Evolutionary conservation across 106 monocot genomes (phyloP), one percentile per base, ranked within the genome.

Genomic region (Acorus gramineus): DNA sequence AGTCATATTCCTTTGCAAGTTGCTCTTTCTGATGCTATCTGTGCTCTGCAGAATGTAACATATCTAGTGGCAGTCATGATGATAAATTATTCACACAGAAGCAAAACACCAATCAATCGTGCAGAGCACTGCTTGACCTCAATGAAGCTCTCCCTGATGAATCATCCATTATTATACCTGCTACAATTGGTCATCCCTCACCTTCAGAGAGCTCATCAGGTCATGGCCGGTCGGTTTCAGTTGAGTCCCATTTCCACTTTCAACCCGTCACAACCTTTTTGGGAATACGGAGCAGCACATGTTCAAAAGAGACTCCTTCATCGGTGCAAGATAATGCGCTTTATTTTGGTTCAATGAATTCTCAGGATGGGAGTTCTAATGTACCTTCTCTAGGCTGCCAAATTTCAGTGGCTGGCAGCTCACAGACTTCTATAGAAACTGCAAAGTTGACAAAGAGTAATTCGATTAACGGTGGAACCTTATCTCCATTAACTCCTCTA

Each of bases 131-230:
- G 12, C 73, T 91, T 69, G 91, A 84, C 69, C 86, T 91, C 12
- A 91, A 91, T 56, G 64, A 69, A 13, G 47, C 80, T 74, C 73
- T 77, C 54, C 73, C 74, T 65, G 81, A 81, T 65, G 79, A 79
- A 52, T 50, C 60, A 10, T 45, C 66, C 11, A 43, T 46, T 63
- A 42, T 14, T 66, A 55, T 61, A 1, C 52, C 49, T 14, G 63
- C 57, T 53, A 8, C 14, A 6, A 8, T 56, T 12, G 45, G 10
- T 14, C 65, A 46, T 47, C 47, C 66, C 13, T 78, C 81, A 46
- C 62, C 68, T 49, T 61, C 74, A 49, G 50, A 54, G 42, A 70
- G 65, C 59, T 81, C 81, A 8, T 75, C 80, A 3, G 55, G 64
- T 58, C 11, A 60, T 66, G 56, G 53, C 6, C 62, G 63, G 64